Evolutionary conservation across 176 grass and related monocot species (phyloP).

Genomic region (Otatea glauca): DNA sequence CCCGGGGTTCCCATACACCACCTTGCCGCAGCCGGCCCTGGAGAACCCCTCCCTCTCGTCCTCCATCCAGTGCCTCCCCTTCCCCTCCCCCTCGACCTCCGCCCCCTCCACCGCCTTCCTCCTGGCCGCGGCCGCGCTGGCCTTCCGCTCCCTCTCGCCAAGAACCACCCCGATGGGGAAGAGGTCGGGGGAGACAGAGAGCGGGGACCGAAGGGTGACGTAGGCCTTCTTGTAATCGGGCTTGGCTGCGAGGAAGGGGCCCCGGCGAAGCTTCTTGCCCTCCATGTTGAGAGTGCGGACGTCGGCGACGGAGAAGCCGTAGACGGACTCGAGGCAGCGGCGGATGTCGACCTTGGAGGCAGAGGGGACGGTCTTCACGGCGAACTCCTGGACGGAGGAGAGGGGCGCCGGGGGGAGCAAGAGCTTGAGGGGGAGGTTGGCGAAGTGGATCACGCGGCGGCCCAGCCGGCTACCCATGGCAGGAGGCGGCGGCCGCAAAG

Average conservation of each 20-base stretch:
- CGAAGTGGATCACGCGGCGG: constrained; percentile 91
- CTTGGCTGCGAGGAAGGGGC: constrained; percentile 63
- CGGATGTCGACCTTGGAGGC: constrained; percentile 97
- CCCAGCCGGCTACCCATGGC: constrained; percentile 89
- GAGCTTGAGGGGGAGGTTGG: constrained; percentile 86
- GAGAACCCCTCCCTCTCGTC: constrained; percentile 59
- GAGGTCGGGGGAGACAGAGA: constrained; percentile 73
- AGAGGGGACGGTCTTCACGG: constrained; percentile 83
- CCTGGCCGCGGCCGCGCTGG: constrained; percentile 55
- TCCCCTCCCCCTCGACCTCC: constrained; percentile 57
- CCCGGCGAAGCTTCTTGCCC: constrained; percentile 78
- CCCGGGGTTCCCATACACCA: constrained; percentile 62
- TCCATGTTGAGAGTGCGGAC: constrained; percentile 95
- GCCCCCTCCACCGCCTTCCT: constrained; percentile 59
- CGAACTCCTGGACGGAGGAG: constrained; percentile 83
- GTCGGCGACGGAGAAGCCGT: constrained; percentile 87
- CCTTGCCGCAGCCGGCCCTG: constrained; percentile 52
- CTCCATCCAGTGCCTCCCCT: constrained; percentile 86
- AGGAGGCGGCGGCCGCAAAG: constrained; percentile 14
- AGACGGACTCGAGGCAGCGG: constrained; percentile 87
- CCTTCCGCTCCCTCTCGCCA: constrained; percentile 70
- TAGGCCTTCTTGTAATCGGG: constrained; percentile 99
- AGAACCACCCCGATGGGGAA: constrained; percentile 77
- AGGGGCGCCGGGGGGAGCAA: constrained; percentile 83
- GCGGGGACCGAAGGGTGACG: constrained; percentile 75